These are phyloP conservation scores for Lipomyces yamanashiensis DNA, from an alignment of 805 yeast genomes.

Conservation along the genomic window DNA sequence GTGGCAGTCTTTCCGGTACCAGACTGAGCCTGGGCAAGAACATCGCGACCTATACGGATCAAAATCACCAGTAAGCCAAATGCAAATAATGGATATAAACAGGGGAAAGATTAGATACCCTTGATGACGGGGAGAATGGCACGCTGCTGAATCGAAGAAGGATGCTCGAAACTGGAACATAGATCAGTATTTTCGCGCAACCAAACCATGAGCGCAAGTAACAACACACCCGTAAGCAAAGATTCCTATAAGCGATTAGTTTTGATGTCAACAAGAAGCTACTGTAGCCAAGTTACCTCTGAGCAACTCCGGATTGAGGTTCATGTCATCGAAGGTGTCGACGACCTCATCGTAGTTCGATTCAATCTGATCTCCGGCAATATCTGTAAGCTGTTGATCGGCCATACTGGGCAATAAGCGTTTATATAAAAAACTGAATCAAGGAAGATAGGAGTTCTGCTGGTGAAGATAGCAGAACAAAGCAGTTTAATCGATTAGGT, in stretches of 20 bases:
- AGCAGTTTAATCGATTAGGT: too few relatives aligned
- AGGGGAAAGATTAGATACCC: conserved; percentile 50
- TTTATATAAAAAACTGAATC: background rate
- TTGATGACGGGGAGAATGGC: conserved; percentile 93
- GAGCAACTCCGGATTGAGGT: conserved; percentile 71
- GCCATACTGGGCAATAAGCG: conserved; percentile 29
- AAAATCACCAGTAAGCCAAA: background rate
- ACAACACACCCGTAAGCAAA: conserved; percentile 37
- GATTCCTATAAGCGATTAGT: conserved; percentile 24
- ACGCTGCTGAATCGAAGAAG: conserved; percentile 97
- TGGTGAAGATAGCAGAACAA: background rate
- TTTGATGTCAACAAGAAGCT: background rate
- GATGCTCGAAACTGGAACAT: conserved; percentile 81
- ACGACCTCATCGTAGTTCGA: conserved; percentile 95
- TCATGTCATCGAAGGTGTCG: conserved; percentile 72
- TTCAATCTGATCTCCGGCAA: conserved; percentile 57
- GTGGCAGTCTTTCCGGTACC: conserved; percentile 99
- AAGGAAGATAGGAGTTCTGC: background rate
- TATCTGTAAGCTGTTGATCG: conserved; percentile 33
- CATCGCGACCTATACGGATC: conserved; percentile 62
- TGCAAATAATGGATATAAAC: background rate
- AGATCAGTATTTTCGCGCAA: background rate
- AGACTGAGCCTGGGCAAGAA: conserved; percentile 97
- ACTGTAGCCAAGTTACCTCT: conserved; percentile 58
- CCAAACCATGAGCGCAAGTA: background rate